A percentile compares a stretch with the other conserved stretches of the same genome.
Evolutionary conservation across 2,329 filamentous ascomycete genomes (phyloP).

Genomic region (Cryphonectria carpinicola): DNA sequence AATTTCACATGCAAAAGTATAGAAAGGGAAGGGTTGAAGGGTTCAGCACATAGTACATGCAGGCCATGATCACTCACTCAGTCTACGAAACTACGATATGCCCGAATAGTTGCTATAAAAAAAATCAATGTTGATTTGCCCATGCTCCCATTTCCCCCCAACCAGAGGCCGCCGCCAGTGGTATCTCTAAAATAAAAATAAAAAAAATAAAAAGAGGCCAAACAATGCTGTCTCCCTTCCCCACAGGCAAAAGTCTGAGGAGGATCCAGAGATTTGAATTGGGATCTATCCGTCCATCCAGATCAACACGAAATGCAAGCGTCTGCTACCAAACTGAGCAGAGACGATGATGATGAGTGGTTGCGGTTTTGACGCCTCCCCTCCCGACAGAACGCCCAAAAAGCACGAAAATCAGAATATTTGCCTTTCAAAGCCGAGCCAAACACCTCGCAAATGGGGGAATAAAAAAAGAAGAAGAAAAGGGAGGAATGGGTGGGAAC

Average conservation of each 20-base stretch:
- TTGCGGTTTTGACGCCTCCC: neutral
- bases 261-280: neutral
- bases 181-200: neutral
- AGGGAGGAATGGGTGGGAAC: neutral
- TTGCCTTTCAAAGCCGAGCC: slow-evolving; percentile 2
- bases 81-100: neutral
- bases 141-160: neutral
- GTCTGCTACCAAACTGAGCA: neutral
- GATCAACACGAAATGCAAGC: neutral
- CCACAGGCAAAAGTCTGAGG: neutral
- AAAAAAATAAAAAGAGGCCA: neutral
- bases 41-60: neutral
- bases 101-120: neutral
- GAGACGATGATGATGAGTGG: neutral
- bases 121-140: neutral
- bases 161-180: slow-evolving; percentile 1
- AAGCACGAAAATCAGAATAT: neutral
- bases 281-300: neutral
- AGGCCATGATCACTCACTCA: neutral
- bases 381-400: neutral
- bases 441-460: slow-evolving; percentile 4
- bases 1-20: neutral
- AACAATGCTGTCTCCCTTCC: neutral
- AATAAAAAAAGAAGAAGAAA: neutral
- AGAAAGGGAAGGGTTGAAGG: too few relatives aligned